Evolutionary conservation across 208 protist genomes (phyloP), one percentile per base, ranked within the genome.

Genomic region (Herpetomonas samuelpessoai): DNA sequence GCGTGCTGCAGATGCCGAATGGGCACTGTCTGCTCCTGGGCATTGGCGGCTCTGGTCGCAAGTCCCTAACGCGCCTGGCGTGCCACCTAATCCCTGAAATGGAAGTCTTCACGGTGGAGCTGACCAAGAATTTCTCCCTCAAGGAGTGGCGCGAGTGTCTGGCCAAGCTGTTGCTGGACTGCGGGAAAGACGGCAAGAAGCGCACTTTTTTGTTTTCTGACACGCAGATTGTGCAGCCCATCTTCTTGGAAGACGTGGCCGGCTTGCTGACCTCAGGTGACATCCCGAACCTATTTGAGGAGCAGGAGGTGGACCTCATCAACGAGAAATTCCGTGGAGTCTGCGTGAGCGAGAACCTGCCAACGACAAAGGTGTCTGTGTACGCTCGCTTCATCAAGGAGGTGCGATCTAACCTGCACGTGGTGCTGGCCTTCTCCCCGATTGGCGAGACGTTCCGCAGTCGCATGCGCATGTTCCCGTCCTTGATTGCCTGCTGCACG

Each of bases 221-320:
- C 82, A 98, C 98, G n/a, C 92, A 97, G 62, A 86, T 99, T 19
- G 77, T 98, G 53, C 85, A 95, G 46, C 96, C 98, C 16, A 81
- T 79, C 29, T 99, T 99, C 66, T 69, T 99, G 50, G 98, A 99
- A 83, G 98, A 99, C 68, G 86, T 99, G 21, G 98, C 98, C 51
- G 96, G 87, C 46, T 74, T 99, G 29, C 75, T 99, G 9, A 98
- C 95, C 59, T 92, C 88, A 3, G 98, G 98, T 18, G 97, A 99
- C 58, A 93, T 99, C 21, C 98, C 98, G 18, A 98, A 98, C 77
- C 76, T 99, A 1, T 97, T 98, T 69, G 88, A 96, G 53, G 93
- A 92, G 45, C 92, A 98, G 68, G 97, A 99, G 61, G 72, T 98
- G 38, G 96, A 99, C 56, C 74, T 91, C 30, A 98, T 98, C 71